A percentile compares a stretch with the other conserved stretches of the same genome.
phyloP scores from a whole-genome alignment of 2,329 filamentous ascomycete genomes.

The Apiospora koreana region DNA sequence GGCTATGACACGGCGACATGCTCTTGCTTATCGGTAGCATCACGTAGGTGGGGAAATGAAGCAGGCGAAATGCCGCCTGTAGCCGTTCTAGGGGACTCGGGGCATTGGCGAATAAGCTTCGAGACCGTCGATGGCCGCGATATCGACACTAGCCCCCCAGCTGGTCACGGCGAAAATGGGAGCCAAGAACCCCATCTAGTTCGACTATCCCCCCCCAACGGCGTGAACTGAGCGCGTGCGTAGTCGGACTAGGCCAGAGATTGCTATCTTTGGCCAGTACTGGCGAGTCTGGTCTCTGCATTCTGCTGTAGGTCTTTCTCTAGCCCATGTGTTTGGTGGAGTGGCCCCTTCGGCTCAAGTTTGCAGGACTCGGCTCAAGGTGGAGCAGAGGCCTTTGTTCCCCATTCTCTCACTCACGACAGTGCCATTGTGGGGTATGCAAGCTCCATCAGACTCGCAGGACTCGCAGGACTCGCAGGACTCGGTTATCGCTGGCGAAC shows the following conservation, averaged over 20 bases:
- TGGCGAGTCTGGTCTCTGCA: not conserved
- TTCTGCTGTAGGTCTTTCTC: not conserved
- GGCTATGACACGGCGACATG: constrained; percentile 27
- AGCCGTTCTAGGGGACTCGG: constrained; percentile 25
- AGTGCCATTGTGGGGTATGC: not conserved
- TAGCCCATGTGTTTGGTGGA: not conserved
- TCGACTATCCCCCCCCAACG: not conserved
- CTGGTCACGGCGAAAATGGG: not conserved
- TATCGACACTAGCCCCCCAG: not conserved
- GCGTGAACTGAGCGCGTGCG: not conserved
- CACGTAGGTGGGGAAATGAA: constrained; percentile 31
- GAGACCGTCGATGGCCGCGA: constrained; percentile 19
- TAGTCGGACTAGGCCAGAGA: not conserved
- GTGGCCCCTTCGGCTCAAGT: constrained; percentile 1
- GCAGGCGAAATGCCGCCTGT: constrained; percentile 29
- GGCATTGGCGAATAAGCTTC: constrained; percentile 31
- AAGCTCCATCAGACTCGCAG: not conserved
- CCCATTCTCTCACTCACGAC: not conserved
- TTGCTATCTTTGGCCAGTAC: not conserved
- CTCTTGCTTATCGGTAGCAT: constrained; percentile 28
- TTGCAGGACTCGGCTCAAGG: constrained; percentile 15
- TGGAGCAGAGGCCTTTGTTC: constrained; percentile 10
- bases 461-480: not conserved
- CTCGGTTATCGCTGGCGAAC: constrained; percentile 6
- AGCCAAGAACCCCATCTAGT: not conserved